Conservation (phyloP, 2,329 filamentous ascomycete species). For the Rhytidhysteron rufulum region DNA sequence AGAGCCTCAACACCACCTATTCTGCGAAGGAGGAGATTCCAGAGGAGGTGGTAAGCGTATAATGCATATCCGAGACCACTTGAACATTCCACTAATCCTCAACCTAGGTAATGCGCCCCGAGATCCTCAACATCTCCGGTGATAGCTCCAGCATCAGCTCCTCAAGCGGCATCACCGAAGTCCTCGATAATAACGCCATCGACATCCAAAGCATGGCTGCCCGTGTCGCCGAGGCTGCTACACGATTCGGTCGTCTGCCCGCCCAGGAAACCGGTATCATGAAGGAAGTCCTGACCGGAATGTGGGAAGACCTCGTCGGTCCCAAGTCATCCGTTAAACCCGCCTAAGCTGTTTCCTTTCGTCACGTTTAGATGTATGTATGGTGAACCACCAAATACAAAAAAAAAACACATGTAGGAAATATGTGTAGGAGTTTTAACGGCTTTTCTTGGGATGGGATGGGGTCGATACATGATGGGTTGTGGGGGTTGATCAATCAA, state of each 20-base stretch:
- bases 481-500: no score
- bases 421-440: no score
- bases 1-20: conserved; percentile 10
- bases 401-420: no score
- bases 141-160: conserved; percentile 45
- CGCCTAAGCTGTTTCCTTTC: no score
- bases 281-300: conserved; percentile 44
- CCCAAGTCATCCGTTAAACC: conserved; percentile 15
- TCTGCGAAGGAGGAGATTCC: conserved; percentile 1
- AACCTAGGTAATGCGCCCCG: conserved; percentile 49
- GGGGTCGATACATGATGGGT: no score
- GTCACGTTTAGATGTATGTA: no score
- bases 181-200: conserved; percentile 53
- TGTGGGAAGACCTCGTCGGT: conserved; percentile 50
- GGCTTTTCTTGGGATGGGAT: no score
- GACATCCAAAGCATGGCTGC: conserved; percentile 56
- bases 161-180: conserved; percentile 55
- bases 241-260: conserved; percentile 23
- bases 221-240: conserved; percentile 38
- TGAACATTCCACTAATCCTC: conserved; percentile 5
- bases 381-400: no score
- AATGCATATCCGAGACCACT: no score
- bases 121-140: conserved; percentile 53
- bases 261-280: conserved; percentile 41
- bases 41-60: no score